Base-by-base conservation (phyloP, 169 alveolate species). In the Babesia sp. region DNA sequence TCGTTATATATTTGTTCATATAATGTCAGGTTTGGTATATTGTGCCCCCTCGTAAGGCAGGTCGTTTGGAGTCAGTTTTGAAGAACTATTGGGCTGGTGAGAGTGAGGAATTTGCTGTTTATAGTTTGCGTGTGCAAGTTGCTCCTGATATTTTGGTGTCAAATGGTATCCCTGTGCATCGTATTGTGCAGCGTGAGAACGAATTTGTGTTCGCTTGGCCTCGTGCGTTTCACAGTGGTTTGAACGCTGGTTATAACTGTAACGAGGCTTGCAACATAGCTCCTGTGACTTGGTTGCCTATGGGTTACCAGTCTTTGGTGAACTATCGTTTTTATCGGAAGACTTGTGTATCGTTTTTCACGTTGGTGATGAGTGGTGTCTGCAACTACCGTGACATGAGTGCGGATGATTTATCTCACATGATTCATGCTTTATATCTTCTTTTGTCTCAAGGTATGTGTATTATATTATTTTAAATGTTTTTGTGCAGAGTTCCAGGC, bases 251-350 rank as follows among this genome's bases (percentile, higher is more conserved):
- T 60, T 93, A 90, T 72, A 96, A 96, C 77, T 90, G 97, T 71
- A 97, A 96, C 63, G 99, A 96, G 83, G 99, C 99, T 20, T 97
- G 97, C 44, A 96, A 96, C 82, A 92, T 94, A 51, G 98, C 96
- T 8, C 93, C 96, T 9, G 91, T 89, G 4, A 84, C 81, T 34
- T 94, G 98, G 98, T 60, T 94, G 55, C 86, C 85, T 54, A 81
- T 87, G 85, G 95, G 95, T 29, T 68, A 81, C 58, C 71, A 71
- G 67, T 85, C 95, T 8, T 50, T 84, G 58, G 63, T 71, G 34
- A 64, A 84, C 51, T 91, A 90, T 69, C 88, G 84, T 33, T 86
- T 66, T 51, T 71, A 72, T 61, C 64, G 94, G 33, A 90, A 87
- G 24, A 87, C 93, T 0, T 90, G 95, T 57, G 59, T 91, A 12